Conservation (phyloP, 2,329 filamentous ascomycete species). For the Nigrograna mackinnonii region DNA sequence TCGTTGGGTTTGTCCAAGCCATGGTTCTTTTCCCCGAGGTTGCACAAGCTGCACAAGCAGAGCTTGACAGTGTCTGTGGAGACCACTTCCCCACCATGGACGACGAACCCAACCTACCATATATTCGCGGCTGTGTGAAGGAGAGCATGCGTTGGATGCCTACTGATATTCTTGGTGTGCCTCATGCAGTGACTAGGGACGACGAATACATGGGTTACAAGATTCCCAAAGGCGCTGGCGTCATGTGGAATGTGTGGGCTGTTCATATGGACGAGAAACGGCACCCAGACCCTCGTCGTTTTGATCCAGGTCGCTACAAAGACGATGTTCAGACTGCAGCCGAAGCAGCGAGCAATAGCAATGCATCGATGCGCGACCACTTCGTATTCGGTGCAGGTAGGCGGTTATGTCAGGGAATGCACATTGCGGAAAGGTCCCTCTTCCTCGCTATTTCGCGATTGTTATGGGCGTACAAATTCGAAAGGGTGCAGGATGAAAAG, state of each 20-base stretch:
- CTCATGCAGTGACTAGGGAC: conserved; percentile 26
- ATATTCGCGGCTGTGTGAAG: conserved; percentile 30
- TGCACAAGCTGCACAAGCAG: conserved; percentile 21
- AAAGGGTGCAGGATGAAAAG: background rate
- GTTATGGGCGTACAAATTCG: conserved; percentile 37
- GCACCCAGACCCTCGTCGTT: background rate
- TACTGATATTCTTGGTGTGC: conserved; percentile 21
- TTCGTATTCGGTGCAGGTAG: conserved; percentile 44
- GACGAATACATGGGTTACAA: conserved; percentile 36
- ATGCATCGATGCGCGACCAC: conserved; percentile 33
- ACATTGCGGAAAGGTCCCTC: conserved; percentile 37
- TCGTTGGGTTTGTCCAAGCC: conserved; percentile 29
- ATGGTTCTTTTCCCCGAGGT: conserved; percentile 28
- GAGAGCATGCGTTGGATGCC: conserved; percentile 37
- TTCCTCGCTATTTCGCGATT: conserved; percentile 34
- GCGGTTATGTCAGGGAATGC: conserved; percentile 42
- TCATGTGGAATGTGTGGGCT: conserved; percentile 40
- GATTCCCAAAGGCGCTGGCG: conserved; percentile 41
- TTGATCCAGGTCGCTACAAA: conserved; percentile 6
- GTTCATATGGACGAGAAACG: background rate
- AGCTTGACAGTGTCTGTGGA: conserved; percentile 33
- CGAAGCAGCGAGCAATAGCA: conserved; percentile 35
- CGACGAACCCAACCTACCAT: conserved; percentile 25
- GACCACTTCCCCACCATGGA: conserved; percentile 31
- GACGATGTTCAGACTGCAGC: conserved; percentile 23